Conservation (phyloP, 768 basidiomycete genomes). For the Auricularia heimuer region DNA sequence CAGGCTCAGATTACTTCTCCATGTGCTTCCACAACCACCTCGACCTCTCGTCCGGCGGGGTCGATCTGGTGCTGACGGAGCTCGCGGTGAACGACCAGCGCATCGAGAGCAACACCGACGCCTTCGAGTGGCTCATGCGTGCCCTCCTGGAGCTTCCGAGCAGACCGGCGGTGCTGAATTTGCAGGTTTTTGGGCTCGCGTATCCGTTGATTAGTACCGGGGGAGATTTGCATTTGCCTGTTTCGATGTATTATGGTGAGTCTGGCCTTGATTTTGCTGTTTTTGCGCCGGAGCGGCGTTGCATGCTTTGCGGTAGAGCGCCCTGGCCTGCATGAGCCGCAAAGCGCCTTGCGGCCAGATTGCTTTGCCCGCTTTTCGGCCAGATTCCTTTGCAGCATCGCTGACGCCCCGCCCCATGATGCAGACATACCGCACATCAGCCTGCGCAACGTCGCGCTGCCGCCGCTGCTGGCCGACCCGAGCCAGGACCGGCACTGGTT, state of each 20-base stretch:
- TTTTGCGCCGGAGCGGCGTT: too few relatives aligned
- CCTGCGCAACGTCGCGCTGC: slow-evolving; percentile 9
- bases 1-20: too few relatives aligned
- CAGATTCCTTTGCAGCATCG: neutral
- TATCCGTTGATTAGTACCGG: slow-evolving; percentile 8
- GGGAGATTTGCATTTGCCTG: slow-evolving; percentile 8
- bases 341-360: too few relatives aligned
- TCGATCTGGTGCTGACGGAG: slow-evolving; percentile 8
- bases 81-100: slow-evolving; percentile 10
- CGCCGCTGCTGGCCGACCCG: slow-evolving; percentile 5
- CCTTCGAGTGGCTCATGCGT: slow-evolving; percentile 10
- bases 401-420: too few relatives aligned
- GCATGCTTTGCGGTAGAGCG: too few relatives aligned
- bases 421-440: slow-evolving; percentile 7
- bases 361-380: too few relatives aligned
- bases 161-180: slow-evolving; percentile 8
- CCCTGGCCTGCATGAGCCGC: too few relatives aligned
- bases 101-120: slow-evolving; percentile 3
- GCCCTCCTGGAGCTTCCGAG: slow-evolving; percentile 6
- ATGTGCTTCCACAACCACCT: slow-evolving; percentile 5
- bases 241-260: slow-evolving; percentile 7
- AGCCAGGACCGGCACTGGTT: slow-evolving; percentile 7
- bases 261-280: too few relatives aligned
- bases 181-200: slow-evolving; percentile 7
- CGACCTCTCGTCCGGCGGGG: slow-evolving; percentile 1